phyloP scores from a whole-genome alignment of 129 eudicot species.

The Smallanthus sonchifolius region DNA sequence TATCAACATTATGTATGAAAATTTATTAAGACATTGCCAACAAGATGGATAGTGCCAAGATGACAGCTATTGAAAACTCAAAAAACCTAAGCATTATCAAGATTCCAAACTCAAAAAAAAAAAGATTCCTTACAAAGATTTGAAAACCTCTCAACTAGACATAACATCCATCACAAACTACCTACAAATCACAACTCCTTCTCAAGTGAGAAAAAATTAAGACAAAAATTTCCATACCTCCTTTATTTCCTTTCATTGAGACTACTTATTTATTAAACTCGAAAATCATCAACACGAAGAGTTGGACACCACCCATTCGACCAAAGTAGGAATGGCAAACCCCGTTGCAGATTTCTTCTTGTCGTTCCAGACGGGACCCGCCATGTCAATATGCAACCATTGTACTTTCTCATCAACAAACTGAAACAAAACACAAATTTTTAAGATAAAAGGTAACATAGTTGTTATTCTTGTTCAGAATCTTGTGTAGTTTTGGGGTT shows the following conservation, averaged over 20 bases:
- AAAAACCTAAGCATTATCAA: too few species aligned
- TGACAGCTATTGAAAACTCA: too few species aligned
- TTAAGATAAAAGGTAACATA: not conserved
- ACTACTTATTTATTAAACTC: not conserved
- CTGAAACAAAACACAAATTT: conserved; percentile 34
- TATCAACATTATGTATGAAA: too few species aligned
- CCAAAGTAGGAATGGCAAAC: conserved; percentile 74
- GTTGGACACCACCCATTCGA: conserved; percentile 83
- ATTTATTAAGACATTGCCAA: not conserved
- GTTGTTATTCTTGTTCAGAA: not conserved
- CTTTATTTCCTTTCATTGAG: conserved; percentile 2
- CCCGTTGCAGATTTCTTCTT: conserved; percentile 83
- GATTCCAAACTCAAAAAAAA: too few species aligned
- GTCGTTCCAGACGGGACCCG: conserved; percentile 92
- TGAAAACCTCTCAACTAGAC: not conserved
- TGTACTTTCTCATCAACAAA: conserved; percentile 96
- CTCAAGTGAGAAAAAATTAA: not conserved
- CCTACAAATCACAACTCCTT: not conserved
- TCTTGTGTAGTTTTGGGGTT: not conserved
- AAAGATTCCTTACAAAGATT: not conserved
- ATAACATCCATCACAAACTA: conserved; percentile 5
- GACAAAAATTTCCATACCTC: not conserved
- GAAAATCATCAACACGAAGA: conserved; percentile 37
- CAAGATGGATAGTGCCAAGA: too few species aligned
- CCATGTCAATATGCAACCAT: conserved; percentile 96